Evolutionary conservation across 257 asterid species (phyloP).

Genomic region (Lycium barbarum): DNA sequence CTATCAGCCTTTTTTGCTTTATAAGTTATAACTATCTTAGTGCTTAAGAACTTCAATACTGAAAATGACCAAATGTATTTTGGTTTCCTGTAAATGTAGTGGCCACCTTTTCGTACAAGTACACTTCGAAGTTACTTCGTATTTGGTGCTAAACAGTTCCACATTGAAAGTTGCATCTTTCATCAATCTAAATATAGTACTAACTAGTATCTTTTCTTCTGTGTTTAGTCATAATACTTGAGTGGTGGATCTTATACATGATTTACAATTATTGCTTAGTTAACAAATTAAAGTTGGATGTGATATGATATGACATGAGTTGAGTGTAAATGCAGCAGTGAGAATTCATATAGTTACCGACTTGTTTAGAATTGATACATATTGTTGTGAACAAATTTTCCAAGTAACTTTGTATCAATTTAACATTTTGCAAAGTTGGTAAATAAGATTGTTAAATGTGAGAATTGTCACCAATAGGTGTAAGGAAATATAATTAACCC

Average conservation of each 20-base stretch:
- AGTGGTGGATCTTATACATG: background rate
- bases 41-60: too few species aligned
- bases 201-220: background rate
- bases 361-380: too few species aligned
- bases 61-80: background rate
- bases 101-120: background rate
- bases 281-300: background rate
- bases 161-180: background rate
- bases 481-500: background rate
- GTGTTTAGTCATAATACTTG: background rate
- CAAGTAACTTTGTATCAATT: background rate
- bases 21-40: too few species aligned
- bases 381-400: too few species aligned
- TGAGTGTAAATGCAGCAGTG: background rate
- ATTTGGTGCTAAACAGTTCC: background rate
- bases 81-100: background rate
- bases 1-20: too few species aligned
- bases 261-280: background rate
- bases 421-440: background rate
- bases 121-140: background rate
- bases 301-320: too few species aligned
- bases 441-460: background rate
- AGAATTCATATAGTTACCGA: too few species aligned
- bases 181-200: too few species aligned
- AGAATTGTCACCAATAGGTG: too few species aligned